These are phyloP conservation scores for Nepenthes mirabilis DNA, from an alignment of 148 eudicot genomes.

Conservation along the genomic window DNA sequence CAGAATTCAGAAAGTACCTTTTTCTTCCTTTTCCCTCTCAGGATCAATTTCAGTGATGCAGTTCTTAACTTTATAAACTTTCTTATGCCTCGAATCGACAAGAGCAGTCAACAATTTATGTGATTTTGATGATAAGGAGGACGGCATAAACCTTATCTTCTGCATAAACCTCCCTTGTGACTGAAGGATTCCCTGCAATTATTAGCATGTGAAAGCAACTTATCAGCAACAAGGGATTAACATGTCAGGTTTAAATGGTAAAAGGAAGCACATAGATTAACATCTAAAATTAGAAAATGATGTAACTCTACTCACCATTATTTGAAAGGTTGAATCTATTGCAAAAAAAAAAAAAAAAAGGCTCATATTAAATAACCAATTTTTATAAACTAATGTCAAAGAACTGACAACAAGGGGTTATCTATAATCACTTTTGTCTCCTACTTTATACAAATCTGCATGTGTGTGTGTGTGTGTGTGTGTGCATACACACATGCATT, in stretches of 20 bases:
- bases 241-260: too few species aligned
- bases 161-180: conserved; percentile 76
- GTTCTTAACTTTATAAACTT: conserved; percentile 80
- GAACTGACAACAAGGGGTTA: too few species aligned
- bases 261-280: too few species aligned
- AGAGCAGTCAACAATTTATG: conserved; percentile 87
- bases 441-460: too few species aligned
- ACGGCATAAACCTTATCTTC: conserved; percentile 97
- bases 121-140: conserved; percentile 83
- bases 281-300: too few species aligned
- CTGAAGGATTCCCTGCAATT: conserved; percentile 91
- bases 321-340: neutral
- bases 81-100: conserved; percentile 92
- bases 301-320: too few species aligned
- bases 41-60: conserved; percentile 94
- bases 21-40: conserved; percentile 95
- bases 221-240: neutral
- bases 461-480: too few species aligned
- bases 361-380: too few species aligned
- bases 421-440: too few species aligned
- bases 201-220: neutral
- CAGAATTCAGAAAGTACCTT: conserved; percentile 42
- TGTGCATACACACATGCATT: neutral
- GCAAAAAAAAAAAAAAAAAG: neutral
- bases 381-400: too few species aligned